Conservation (phyloP, 2,329 filamentous ascomycete species). For the Aspergillus sp. region DNA sequence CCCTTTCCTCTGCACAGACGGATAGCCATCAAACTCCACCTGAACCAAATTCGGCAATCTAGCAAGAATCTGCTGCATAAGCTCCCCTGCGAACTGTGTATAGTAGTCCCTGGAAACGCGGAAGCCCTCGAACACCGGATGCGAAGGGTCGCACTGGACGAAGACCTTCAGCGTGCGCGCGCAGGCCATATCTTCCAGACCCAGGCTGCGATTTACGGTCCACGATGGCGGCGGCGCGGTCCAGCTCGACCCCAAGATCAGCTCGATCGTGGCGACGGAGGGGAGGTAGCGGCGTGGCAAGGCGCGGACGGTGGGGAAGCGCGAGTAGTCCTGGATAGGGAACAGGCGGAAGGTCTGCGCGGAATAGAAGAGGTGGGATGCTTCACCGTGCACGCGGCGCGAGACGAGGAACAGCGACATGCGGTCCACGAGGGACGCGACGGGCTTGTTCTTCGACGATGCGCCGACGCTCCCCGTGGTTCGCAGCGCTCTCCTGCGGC, state of each 20-base stretch:
- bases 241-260: slow-evolving; percentile 52
- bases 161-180: slow-evolving; percentile 47
- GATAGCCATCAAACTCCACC: slow-evolving; percentile 50
- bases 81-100: slow-evolving; percentile 44
- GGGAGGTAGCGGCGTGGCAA: slow-evolving; percentile 44
- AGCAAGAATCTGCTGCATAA: slow-evolving; percentile 43
- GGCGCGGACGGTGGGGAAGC: slow-evolving; percentile 37
- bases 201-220: slow-evolving; percentile 41
- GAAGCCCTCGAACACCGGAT: slow-evolving; percentile 48
- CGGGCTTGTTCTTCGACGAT: slow-evolving; percentile 25
- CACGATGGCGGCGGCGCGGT: slow-evolving; percentile 47
- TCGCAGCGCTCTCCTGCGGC: slow-evolving; percentile 16
- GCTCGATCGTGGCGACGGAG: slow-evolving; percentile 44
- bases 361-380: slow-evolving; percentile 43
- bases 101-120: slow-evolving; percentile 49
- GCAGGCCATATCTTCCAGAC: slow-evolving; percentile 39
- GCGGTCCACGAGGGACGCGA: slow-evolving; percentile 26
- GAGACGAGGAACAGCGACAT: slow-evolving; percentile 33
- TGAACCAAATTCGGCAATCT: slow-evolving; percentile 39
- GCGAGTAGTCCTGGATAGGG: slow-evolving; percentile 41
- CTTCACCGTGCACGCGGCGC: slow-evolving; percentile 42
- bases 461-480: slow-evolving; percentile 26
- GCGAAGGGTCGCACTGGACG: slow-evolving; percentile 47
- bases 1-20: slow-evolving; percentile 42
- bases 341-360: slow-evolving; percentile 46